Evolutionary conservation across 1,284 basidiomycete species (phyloP).

Genomic region (Neolentinus lepideus): DNA sequence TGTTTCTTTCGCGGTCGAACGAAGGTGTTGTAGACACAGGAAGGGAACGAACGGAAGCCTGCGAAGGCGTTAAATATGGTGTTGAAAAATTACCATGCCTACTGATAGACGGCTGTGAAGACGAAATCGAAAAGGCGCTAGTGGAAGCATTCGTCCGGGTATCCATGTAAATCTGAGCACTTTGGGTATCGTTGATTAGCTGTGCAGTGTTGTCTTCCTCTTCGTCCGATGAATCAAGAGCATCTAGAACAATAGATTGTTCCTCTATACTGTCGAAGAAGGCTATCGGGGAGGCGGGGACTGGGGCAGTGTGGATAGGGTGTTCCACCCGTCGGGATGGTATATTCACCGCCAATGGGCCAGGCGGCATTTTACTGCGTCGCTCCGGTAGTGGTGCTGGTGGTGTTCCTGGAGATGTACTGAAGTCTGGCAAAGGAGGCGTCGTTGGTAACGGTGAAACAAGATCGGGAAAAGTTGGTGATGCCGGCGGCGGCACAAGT

Average conservation of each 20-base stretch:
- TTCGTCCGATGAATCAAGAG: conserved; percentile 52
- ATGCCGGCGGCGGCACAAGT: conserved; percentile 7
- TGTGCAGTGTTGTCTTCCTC: conserved; percentile 31
- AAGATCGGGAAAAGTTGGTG: conserved; percentile 6
- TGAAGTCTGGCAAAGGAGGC: conserved; percentile 17
- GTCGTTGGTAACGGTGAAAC: conserved; percentile 8
- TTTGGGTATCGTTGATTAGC: conserved; percentile 11
- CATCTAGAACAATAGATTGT: conserved; percentile 65
- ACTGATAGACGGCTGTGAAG: conserved; percentile 28
- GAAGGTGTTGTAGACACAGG: conserved; percentile 12
- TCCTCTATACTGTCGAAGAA: conserved; percentile 71
- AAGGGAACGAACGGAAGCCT: conserved; percentile 11
- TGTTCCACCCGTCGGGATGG: conserved; percentile 15
- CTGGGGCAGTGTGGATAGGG: conserved; percentile 39
- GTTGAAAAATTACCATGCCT: conserved; percentile 32
- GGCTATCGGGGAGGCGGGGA: conserved; percentile 50
- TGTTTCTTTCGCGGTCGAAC: conserved; percentile 27
- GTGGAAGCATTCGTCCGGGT: conserved; percentile 29
- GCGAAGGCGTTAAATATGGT: conserved; percentile 24
- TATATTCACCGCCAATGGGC: conserved; percentile 18
- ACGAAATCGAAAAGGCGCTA: conserved; percentile 19
- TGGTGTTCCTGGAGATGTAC: conserved; percentile 13
- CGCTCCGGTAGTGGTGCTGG: background rate
- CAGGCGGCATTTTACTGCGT: background rate
- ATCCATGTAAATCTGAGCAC: conserved; percentile 23